Conservation (phyloP, 192 early-diverging fungal genomes). For the Piromyces finnis region DNA sequence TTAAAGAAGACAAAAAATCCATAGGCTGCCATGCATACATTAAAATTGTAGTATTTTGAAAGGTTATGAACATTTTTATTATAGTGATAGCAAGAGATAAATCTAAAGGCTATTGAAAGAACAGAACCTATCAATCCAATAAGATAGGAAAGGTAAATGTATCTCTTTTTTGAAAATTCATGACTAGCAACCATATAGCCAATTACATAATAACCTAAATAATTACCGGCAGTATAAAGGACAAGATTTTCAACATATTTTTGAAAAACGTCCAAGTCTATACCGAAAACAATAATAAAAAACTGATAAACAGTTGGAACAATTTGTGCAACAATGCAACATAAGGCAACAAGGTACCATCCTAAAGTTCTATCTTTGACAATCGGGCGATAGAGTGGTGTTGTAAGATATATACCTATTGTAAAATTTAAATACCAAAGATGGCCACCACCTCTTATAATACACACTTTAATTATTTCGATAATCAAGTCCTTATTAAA, state of each 20-base stretch:
- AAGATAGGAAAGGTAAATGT: neutral
- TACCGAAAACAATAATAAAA: neutral
- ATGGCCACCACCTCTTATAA: neutral
- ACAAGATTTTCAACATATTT: neutral
- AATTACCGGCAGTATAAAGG: neutral
- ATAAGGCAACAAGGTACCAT: neutral
- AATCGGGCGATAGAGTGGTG: neutral
- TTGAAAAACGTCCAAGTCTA: neutral
- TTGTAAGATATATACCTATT: neutral
- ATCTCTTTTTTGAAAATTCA: neutral
- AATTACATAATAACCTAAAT: neutral
- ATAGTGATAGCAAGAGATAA: neutral
- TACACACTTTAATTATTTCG: neutral
- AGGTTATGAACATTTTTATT: neutral
- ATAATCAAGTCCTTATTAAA: neutral
- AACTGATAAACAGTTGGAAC: neutral
- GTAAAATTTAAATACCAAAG: neutral
- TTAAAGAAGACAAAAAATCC: neutral
- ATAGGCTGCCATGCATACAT: neutral
- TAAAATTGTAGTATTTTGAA: neutral
- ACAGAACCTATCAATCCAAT: neutral
- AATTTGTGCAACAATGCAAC: neutral
- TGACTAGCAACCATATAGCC: neutral
- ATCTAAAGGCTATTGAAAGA: neutral
- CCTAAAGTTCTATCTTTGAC: neutral